Evolutionary conservation across 331 rosid genomes (phyloP), one percentile per base, ranked within the genome.

Genomic region (Acacia concinna): DNA sequence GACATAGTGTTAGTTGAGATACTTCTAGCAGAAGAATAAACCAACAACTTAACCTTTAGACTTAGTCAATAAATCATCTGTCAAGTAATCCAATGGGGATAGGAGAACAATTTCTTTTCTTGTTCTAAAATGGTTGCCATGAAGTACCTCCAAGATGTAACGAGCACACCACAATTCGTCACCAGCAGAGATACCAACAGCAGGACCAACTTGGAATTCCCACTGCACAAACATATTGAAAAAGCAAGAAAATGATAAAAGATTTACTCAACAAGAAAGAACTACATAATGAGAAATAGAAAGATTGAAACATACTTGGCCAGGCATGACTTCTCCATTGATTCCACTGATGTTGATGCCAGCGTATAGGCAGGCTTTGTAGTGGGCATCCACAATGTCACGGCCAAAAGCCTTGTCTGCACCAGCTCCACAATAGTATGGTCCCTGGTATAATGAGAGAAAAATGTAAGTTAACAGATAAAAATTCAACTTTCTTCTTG

Each of bases 171-270:
- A 95, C 68, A 95, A 2, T 77, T 95, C 97, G 44, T 95, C 99
- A 52, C 88, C 97, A 10, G 97, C 90, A 21, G 97, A 87, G 27
- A 95, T 90, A n/a, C 99, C 99, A 17, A 87, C 91, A 0, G 92
- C 34, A 4, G 99, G 99, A 70, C 99, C 99, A 82, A 95, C 99
- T 95, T 95, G 99, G 72, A 87, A 95, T 60, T 95, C 99, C 99
- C 99, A 95, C 96, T 94, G 28, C 27, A 81, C 56, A 44, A 37
- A 47, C 3, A 31, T 30, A 73, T 47, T 79, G 4, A 11, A 20
- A 13, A 62, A 2, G 68, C 15, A 62, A 14, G 8, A 15, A 28
- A 70, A 20, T 37, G 23, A 67, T 21, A 12, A 12, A 38, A 13
- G 1, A 13, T 57, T 27, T 25, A 34, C 14, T 43, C 15, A 60